A percentile compares a stretch with the other conserved stretches of the same genome.
Conservation (phyloP, 305 asterid genomes). For the Salvia sclarea region DNA sequence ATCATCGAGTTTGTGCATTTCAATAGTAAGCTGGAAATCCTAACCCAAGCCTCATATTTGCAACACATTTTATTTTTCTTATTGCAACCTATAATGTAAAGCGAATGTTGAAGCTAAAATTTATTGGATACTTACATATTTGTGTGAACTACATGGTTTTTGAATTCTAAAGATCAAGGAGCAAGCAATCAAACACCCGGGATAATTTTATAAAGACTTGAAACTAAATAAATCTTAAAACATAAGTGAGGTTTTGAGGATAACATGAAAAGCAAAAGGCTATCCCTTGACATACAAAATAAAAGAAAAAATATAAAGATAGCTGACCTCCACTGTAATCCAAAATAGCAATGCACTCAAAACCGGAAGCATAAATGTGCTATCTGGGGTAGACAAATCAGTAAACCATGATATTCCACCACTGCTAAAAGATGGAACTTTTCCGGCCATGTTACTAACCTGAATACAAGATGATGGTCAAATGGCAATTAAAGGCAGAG, state of each 20-base stretch:
- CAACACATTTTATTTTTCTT: no score
- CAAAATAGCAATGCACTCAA: conserved; percentile 86
- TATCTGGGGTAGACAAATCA: conserved; percentile 87
- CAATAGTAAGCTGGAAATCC: no score
- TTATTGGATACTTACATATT: no score
- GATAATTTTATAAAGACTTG: no score
- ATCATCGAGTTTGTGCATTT: no score
- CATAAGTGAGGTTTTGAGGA: conserved; percentile 1
- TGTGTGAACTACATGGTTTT: no score
- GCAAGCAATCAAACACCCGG: no score
- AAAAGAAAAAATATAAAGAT: conserved; percentile 16
- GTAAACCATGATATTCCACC: conserved; percentile 93
- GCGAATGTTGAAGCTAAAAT: no score
- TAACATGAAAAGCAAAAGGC: conserved; percentile 17
- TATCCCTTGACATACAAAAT: conserved; percentile 10
- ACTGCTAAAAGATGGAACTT: conserved; percentile 84
- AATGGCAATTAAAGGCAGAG: not conserved
- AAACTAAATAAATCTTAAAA: not conserved
- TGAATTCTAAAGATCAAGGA: no score
- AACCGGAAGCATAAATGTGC: conserved; percentile 70
- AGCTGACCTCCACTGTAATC: conserved; percentile 91
- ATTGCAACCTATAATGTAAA: no score
- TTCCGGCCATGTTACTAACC: conserved; percentile 77
- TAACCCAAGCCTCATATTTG: no score
- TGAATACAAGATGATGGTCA: conserved; percentile 37